Evolutionary conservation across 805 yeast genomes (phyloP).

Genomic region (Cyberlindnera bimundalis): DNA sequence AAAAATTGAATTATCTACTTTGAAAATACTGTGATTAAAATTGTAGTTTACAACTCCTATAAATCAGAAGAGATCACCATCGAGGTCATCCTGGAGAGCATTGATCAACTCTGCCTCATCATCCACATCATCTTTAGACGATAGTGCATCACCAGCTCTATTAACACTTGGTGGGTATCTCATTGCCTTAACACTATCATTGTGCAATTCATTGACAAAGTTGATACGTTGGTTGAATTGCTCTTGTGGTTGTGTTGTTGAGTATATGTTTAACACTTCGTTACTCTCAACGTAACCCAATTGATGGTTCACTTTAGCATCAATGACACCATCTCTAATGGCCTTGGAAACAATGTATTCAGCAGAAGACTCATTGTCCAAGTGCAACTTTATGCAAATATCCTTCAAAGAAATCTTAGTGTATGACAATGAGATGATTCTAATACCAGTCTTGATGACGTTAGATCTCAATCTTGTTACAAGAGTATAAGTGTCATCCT

Average conservation of each 20-base stretch:
- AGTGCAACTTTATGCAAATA: constrained; percentile 85
- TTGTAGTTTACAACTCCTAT: no score
- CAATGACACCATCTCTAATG: constrained; percentile 95
- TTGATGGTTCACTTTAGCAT: constrained; percentile 89
- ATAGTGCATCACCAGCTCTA: constrained; percentile 18
- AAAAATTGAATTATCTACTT: background rate
- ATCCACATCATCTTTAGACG: constrained; percentile 20
- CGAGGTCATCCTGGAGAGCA: constrained; percentile 27
- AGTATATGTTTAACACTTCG: constrained; percentile 82
- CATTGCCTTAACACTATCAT: constrained; percentile 92
- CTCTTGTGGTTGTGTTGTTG: constrained; percentile 80
- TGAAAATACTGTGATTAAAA: background rate
- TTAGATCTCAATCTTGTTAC: constrained; percentile 91
- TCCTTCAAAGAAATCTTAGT: constrained; percentile 89
- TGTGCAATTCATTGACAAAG: constrained; percentile 86
- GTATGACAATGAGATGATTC: constrained; percentile 88
- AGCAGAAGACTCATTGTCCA: constrained; percentile 93
- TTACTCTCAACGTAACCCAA: constrained; percentile 87
- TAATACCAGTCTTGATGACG: constrained; percentile 95
- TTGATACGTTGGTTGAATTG: constrained; percentile 91
- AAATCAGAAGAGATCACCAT: constrained; percentile 25
- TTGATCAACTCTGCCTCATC: constrained; percentile 27
- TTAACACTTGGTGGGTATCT: constrained; percentile 61
- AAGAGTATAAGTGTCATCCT: constrained; percentile 78
- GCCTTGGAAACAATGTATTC: constrained; percentile 97